Evolutionary conservation across 2,329 filamentous ascomycete species (phyloP), one percentile per base, ranked within the genome.

Genomic region (Epicoccum sorghinum): DNA sequence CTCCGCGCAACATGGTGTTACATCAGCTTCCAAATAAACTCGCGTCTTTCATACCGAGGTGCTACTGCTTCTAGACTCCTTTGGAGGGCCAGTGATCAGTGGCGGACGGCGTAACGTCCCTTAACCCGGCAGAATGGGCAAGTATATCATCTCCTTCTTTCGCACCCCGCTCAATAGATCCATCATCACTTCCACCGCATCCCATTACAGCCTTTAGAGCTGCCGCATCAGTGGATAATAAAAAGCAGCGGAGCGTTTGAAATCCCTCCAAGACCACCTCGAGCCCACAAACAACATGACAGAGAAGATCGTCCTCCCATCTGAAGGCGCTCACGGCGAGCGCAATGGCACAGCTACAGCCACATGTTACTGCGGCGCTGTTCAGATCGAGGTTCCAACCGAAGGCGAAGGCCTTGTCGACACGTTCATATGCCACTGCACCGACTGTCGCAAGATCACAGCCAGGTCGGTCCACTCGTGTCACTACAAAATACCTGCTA

Each of bases 401-500:
- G 44, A 77, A 46, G 77, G 68, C 0, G 78, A 77, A 0, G 81
- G 78, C 2, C 68, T 86, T 0, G 50, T 81, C n/a, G 67, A 70
- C 50, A 78, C 75, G 4, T 86, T 86, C 63, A 60, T 87, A 56
- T 88, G 84, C 70, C 78, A 88, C 73, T 88, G 85, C 67, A 66
- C 73, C 30, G 84, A 88, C 71, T 87, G 84, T 70, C 83, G 58
- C 35, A 62, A 62, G 40, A 56, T 60, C 41, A 61, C 60, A 1
- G 61, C 60, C 2, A 53, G 48, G 51, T 50, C 27, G 7, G 13
- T 13, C 32, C 32, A 33, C 32, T 33, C 10, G 4, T 12, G 7
- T 12, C 9, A 33, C 32, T 13, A 13, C 32, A 33, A 33, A 33
- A 25, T 35, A 37, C 23, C 29, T 12, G 12, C 23, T 42, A 4